These are phyloP conservation scores for Mycosphaerelloides madeirae DNA, from an alignment of 2,329 filamentous ascomycete species.

Conservation along the genomic window DNA sequence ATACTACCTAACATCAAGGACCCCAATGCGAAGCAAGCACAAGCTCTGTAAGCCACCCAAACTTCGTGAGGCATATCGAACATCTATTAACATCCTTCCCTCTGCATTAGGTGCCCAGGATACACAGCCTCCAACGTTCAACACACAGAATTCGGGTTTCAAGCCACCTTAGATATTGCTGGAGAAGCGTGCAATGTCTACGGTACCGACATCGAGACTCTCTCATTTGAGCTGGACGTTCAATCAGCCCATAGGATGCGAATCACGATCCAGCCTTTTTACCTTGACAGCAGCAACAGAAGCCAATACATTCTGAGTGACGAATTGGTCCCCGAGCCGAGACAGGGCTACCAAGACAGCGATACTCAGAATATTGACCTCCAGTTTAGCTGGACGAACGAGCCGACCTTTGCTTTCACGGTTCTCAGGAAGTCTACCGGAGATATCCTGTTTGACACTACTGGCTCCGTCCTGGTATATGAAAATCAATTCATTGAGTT, in stretches of 20 bases:
- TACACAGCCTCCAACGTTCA: conserved; percentile 52
- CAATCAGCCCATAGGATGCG: conserved; percentile 58
- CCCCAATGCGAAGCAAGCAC: conserved; percentile 58
- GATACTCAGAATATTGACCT: conserved; percentile 45
- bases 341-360: conserved; percentile 36
- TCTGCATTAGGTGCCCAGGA: too few species aligned
- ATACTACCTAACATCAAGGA: conserved; percentile 60
- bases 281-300: conserved; percentile 43
- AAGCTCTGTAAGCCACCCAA: too few species aligned
- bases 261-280: conserved; percentile 64
- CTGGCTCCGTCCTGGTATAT: conserved; percentile 61
- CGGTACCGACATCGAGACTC: conserved; percentile 64
- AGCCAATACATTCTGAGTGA: conserved; percentile 59
- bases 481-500: conserved; percentile 78
- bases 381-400: conserved; percentile 52
- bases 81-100: too few species aligned
- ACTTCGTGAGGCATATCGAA: too few species aligned
- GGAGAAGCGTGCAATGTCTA: conserved; percentile 36
- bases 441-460: conserved; percentile 65
- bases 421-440: conserved; percentile 55
- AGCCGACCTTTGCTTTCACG: conserved; percentile 54
- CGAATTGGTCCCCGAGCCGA: conserved; percentile 56
- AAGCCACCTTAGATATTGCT: conserved; percentile 49
- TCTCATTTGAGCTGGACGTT: conserved; percentile 59
- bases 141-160: conserved; percentile 45